Evolutionary conservation across 768 basidiomycete species (phyloP).

Genomic region (Cubamyces lactineus): DNA sequence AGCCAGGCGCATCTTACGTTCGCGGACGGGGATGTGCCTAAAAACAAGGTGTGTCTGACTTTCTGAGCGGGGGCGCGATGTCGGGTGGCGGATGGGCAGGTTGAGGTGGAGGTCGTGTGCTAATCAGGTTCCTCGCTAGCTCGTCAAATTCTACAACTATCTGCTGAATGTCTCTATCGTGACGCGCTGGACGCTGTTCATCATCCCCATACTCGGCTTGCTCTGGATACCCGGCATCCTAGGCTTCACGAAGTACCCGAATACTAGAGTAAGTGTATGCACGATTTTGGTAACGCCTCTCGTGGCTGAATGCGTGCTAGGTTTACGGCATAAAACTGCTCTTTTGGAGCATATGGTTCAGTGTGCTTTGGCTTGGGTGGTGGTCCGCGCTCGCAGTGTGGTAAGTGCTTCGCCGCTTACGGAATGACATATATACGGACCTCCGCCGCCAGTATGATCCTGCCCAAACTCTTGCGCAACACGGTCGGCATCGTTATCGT

Average conservation of each 20-base stretch:
- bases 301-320: constrained; percentile 32
- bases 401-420: constrained; percentile 43
- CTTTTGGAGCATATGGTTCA: constrained; percentile 88
- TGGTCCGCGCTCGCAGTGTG: constrained; percentile 73
- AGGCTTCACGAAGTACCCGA: constrained; percentile 52
- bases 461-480: constrained; percentile 55
- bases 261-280: constrained; percentile 48
- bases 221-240: constrained; percentile 81
- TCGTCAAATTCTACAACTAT: constrained; percentile 69
- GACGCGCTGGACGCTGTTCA: constrained; percentile 79
- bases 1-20: constrained; percentile 54
- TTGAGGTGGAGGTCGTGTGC: not conserved
- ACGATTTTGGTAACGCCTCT: constrained; percentile 14
- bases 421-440: not conserved
- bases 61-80: not conserved
- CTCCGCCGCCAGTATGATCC: constrained; percentile 33
- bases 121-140: constrained; percentile 38
- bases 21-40: constrained; percentile 65
- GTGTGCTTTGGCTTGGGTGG: constrained; percentile 82
- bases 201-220: constrained; percentile 68
- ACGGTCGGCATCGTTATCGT: constrained; percentile 80
- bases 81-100: not conserved
- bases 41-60: constrained; percentile 46
- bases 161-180: constrained; percentile 76
- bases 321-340: constrained; percentile 63